Base-by-base conservation (phyloP, 495 filamentous ascomycete genomes). In the Hypomontagnella monticulosa region DNA sequence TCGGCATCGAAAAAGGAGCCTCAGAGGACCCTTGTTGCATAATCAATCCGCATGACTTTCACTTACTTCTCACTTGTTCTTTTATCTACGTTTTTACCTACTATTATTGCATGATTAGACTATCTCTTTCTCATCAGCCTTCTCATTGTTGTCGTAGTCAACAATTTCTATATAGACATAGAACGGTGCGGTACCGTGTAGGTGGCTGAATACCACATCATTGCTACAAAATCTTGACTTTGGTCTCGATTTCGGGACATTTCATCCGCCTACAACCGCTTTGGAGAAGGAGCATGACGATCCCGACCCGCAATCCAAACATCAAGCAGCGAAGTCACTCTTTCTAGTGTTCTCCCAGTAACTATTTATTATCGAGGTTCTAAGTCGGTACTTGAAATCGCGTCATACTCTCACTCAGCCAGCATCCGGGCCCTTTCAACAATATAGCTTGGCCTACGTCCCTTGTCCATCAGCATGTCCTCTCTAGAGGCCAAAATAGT, bases 401-500 rank as follows among this genome's bases (percentile, higher is more conserved):
- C n/a, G 2, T 14, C 8, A 19, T 34, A 14, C 4, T 30, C 33
- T 30, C 12, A 50, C 27, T 50, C 7, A 50, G 30, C 15, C 20
- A 48, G 30, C 30, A 20, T 12, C 23, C 4, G 8, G 18, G 12
- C 14, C n/a, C 2, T 23, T 23, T 6, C 23, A 14, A 12, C 34
- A 53, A 18, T 20, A 16, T 40, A 46, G 14, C 18, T 20, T 37
- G 14, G 15, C 23, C 38, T 49, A 34, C 40, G 20, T 59, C 46
- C 4, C 15, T 32, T 40, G 9, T 6, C 19, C 52, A 40, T 49
- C 64, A 60, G 20, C 52, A 74, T 74, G 75, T 88, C 86, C 66
- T 86, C 84, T 56, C 87, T 97, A 59, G 93, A 97, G 79, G 93
- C 93, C 69, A 97, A 97, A 77, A 93, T 97, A 53, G 93, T 96